phyloP scores from a whole-genome alignment of 768 basidiomycete genomes.

The Nidula microcarpa region DNA sequence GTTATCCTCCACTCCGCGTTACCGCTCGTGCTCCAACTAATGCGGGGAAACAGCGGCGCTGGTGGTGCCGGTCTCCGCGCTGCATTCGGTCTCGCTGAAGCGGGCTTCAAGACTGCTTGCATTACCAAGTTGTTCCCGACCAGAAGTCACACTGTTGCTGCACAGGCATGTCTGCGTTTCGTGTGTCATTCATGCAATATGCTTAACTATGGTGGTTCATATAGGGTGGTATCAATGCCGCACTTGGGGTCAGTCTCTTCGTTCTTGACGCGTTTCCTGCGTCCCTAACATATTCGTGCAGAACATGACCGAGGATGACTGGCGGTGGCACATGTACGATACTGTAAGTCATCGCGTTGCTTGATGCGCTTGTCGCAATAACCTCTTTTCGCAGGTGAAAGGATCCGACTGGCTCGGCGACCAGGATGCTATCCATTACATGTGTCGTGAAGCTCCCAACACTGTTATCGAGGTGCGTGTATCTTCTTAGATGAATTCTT shows the following conservation, averaged over 20 bases:
- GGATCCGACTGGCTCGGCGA: constrained; percentile 99
- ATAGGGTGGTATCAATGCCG: constrained; percentile 97
- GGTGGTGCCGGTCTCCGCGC: constrained; percentile 98
- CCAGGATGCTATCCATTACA: constrained; percentile 99
- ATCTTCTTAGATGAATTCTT: not conserved
- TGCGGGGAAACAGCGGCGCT: constrained; percentile 63
- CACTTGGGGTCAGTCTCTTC: constrained; percentile 70
- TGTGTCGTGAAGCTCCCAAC: constrained; percentile 96
- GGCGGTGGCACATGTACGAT: constrained; percentile 99
- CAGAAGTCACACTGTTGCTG: constrained; percentile 97
- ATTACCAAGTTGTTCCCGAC: constrained; percentile 99
- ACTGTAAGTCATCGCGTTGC: constrained; percentile 51
- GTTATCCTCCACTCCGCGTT: constrained; percentile 27
- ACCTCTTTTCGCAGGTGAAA: constrained; percentile 69
- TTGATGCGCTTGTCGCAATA: constrained; percentile 5
- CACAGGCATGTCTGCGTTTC: constrained; percentile 57
- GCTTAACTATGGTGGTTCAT: not conserved
- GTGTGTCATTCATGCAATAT: constrained; percentile 11
- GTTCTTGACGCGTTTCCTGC: constrained; percentile 2
- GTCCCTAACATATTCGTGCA: constrained; percentile 21
- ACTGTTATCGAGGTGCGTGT: constrained; percentile 80
- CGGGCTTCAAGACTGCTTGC: constrained; percentile 98
- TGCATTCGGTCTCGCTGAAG: constrained; percentile 97
- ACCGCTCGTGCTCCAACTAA: constrained; percentile 3
- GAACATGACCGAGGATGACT: constrained; percentile 99